phyloP scores from a whole-genome alignment of 2,329 filamentous ascomycete genomes.

The Penicillium crustosum region DNA sequence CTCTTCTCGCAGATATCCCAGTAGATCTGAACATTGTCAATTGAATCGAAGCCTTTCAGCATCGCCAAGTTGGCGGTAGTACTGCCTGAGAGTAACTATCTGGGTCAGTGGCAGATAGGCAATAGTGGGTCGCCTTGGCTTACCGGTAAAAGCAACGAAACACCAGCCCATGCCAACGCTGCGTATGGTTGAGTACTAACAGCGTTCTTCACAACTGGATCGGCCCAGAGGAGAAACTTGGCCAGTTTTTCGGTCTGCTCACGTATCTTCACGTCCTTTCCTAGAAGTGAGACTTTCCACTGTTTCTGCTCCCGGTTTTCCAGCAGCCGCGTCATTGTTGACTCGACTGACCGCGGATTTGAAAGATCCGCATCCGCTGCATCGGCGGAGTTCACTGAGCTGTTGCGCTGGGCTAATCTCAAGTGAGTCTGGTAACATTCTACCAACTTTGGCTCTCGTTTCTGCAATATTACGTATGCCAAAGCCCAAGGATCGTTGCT shows the following conservation, averaged over 20 bases:
- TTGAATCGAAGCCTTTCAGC: neutral
- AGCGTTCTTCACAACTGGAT: neutral
- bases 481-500: neutral
- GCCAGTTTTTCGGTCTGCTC: slow-evolving; percentile 8
- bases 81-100: neutral
- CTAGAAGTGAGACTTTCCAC: slow-evolving; percentile 19
- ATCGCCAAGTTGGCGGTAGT: neutral
- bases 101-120: neutral
- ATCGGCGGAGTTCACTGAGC: neutral
- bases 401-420: neutral
- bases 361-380: neutral
- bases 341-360: neutral
- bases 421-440: neutral
- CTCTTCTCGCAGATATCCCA: neutral
- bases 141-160: neutral
- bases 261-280: slow-evolving; percentile 7
- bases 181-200: neutral
- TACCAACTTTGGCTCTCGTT: neutral
- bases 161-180: neutral
- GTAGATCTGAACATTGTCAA: neutral
- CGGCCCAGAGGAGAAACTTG: slow-evolving; percentile 4
- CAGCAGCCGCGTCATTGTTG: neutral
- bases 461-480: neutral
- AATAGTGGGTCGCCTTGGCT: neutral
- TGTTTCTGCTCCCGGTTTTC: slow-evolving; percentile 14